Evolutionary conservation across 2,329 filamentous ascomycete species (phyloP).

Genomic region (Talaromyces sp.): DNA sequence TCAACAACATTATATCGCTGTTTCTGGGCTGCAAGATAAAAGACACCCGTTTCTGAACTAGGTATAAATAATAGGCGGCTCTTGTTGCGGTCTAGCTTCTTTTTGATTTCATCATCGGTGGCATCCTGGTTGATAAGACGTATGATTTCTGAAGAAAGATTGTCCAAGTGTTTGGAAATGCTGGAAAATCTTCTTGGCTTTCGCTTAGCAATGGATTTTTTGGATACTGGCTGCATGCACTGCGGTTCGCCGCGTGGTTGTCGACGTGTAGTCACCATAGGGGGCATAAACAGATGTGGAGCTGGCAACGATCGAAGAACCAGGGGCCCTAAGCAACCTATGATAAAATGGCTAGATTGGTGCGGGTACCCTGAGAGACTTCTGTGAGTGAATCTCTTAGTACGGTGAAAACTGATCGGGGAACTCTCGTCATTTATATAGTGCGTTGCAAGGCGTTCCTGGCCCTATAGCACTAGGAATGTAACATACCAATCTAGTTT

Average conservation of each 20-base stretch:
- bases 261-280: neutral
- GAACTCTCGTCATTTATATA: no score
- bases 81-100: neutral
- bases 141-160: neutral
- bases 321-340: no score
- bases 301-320: neutral
- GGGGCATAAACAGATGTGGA: no score
- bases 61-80: neutral
- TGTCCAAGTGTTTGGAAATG: neutral
- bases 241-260: neutral
- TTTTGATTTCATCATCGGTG: neutral
- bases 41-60: neutral
- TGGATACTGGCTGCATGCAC: neutral
- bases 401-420: no score
- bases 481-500: no score
- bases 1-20: neutral
- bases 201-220: neutral
- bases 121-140: neutral
- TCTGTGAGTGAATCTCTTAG: no score
- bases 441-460: no score
- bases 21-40: neutral
- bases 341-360: no score
- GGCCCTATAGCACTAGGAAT: no score
- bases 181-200: neutral
- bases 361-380: no score